Evolutionary conservation across 331 rosid species (phyloP).

Genomic region (Erythrophleum ivorense): DNA sequence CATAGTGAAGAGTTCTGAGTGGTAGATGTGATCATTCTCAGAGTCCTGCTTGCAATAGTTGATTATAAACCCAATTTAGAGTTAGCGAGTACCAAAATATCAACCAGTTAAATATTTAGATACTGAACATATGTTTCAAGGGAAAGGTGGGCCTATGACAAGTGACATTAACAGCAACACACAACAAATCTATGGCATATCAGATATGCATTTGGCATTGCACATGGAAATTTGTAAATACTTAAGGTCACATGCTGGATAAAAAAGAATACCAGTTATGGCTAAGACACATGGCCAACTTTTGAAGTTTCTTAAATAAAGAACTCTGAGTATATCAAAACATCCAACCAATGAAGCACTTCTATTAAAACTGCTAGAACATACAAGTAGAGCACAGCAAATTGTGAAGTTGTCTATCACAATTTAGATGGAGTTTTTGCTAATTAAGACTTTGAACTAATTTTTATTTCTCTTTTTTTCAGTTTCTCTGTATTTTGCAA

Average conservation of each 20-base stretch:
- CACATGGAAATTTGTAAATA: constrained; percentile 22
- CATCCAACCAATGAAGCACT: background rate
- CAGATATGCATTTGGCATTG: constrained; percentile 20
- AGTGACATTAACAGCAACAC: constrained; percentile 3
- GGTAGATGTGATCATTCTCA: constrained; percentile 94
- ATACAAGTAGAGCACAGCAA: background rate
- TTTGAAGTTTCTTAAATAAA: constrained; percentile 14
- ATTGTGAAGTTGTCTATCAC: background rate
- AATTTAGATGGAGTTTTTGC: background rate
- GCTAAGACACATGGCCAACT: constrained; percentile 15
- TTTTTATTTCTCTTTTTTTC: background rate
- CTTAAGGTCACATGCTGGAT: constrained; percentile 8
- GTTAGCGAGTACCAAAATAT: constrained; percentile 26
- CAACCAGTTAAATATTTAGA: constrained; percentile 7
- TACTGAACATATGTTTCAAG: constrained; percentile 11
- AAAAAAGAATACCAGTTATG: constrained; percentile 21
- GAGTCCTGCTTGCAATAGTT: constrained; percentile 69
- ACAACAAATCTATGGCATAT: constrained; percentile 19
- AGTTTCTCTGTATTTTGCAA: background rate
- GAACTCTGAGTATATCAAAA: background rate
- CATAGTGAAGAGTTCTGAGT: constrained; percentile 84
- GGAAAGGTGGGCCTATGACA: constrained; percentile 7
- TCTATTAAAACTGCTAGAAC: background rate
- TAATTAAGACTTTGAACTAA: background rate
- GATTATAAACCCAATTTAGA: constrained; percentile 38